Percentiles rank a stretch among this genome's conserved stretches.
Evolutionary conservation across 257 asterid genomes (phyloP).

Genomic region (Lavandula angustifolia): DNA sequence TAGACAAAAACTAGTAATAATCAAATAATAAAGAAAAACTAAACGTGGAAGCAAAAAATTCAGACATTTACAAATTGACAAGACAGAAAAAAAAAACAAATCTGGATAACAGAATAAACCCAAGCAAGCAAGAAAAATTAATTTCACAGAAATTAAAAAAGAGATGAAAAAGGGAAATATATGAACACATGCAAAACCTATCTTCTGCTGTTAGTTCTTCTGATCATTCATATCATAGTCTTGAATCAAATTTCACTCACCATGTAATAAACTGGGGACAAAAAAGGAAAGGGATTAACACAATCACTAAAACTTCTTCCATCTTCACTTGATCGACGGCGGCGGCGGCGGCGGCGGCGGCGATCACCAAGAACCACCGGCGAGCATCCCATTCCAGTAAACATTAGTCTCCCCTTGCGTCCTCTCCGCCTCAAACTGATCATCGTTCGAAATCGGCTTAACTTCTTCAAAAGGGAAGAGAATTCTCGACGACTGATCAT

Average conservation of each 20-base stretch:
- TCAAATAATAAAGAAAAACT: neutral
- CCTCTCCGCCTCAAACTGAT: slow-evolving; percentile 42
- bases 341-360: neutral
- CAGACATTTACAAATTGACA: slow-evolving; percentile 33
- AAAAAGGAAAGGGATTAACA: neutral
- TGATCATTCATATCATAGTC: slow-evolving; percentile 26
- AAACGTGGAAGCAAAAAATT: slow-evolving; percentile 5
- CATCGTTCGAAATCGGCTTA: slow-evolving; percentile 40
- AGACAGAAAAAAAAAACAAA: slow-evolving; percentile 37
- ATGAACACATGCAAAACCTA: slow-evolving; percentile 36
- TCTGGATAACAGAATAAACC: slow-evolving; percentile 29
- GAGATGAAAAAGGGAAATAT: neutral
- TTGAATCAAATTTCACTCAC: slow-evolving; percentile 23
- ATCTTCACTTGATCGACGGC: too few relatives aligned
- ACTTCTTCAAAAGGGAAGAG: slow-evolving; percentile 62
- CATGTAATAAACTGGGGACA: neutral
- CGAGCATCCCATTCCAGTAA: slow-evolving; percentile 73
- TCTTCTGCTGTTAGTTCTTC: slow-evolving; percentile 30
- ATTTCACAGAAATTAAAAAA: neutral
- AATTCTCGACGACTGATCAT: slow-evolving; percentile 35
- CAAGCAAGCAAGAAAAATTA: slow-evolving; percentile 25
- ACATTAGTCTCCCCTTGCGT: slow-evolving; percentile 47
- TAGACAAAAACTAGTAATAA: neutral
- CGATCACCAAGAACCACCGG: slow-evolving; percentile 49
- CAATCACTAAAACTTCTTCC: slow-evolving; percentile 5